Base-by-base conservation (phyloP, 257 asterid species). In the Ballota nigra region DNA sequence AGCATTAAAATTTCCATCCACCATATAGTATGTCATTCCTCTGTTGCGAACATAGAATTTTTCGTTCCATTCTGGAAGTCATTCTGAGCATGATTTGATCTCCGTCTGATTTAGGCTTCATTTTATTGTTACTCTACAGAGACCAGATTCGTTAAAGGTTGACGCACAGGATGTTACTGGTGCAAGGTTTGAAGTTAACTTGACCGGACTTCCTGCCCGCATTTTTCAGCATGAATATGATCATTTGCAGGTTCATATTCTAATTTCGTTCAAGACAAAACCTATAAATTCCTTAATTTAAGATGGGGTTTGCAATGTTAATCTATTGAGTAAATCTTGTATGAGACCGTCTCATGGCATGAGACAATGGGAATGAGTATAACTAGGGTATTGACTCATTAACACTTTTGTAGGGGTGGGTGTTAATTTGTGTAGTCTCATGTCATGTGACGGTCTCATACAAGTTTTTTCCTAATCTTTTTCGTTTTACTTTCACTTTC, bases 161-260 rank as follows among this genome's bases (percentile, higher is more conserved):
- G 93, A 89, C 33, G 99, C 99, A 18, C 95, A 84, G 75, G 97
- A 95, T 75, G 75, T 91, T 29, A 75, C 74, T 20, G 99, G 99
- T 29, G 81, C 85, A 56, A 83, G 71, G 71, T 95, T 89, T 86
- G 85, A 78, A 62, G 71, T 89, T 56, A 82, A 83, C 79, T 86
- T 95, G 86, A 70, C 85, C 0, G 95, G 79, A n/a, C 90, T 91
- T 78, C 84, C 92, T 55, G 98, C 96, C 10, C 83, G 99, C 73
- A 87, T 95, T 33, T 92, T 95, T 69, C 99, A 91, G 86, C 99
- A 95, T 58, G 99, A 95, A 83, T 89, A 70, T 56, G 98, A 95
- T 82, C 99, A 95, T 77, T 82, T 95, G 34, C 87, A 86, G 97
- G 99, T 91, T 63, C 20, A 31, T 31, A 55, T 65, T 61, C 76